Evolutionary conservation across 768 basidiomycete species (phyloP), one percentile per base, ranked within the genome.

Genomic region (Mycena floridula): DNA sequence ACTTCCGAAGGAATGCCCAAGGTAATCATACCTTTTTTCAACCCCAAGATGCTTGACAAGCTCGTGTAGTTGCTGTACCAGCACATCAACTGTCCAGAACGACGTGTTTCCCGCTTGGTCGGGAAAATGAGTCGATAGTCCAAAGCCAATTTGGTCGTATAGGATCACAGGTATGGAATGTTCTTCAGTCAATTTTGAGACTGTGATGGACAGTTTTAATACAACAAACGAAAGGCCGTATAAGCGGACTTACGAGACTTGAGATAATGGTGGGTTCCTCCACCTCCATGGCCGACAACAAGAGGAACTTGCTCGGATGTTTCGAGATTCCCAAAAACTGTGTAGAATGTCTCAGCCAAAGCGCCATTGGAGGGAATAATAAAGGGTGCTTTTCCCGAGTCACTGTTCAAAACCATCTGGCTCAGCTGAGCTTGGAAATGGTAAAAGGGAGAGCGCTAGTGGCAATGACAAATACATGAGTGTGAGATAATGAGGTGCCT

Each of bases 91-190:
- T 15, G 61, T 65, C 68, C 69, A 70, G 55, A 74, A 74, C 15
- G 26, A 23, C 1, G 51, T 46, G 24, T 69, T 63, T n/a, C 60
- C 63, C 3, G 20, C 26, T 27, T 44, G 20, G n/a, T 44, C 42
- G 7, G 42, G 42, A n/a, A 44, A 27, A 44, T 44, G 42, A 23
- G 11, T 44, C 7, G 42, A 40, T 21, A 49, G 55, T 20, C 68
- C 69, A 47, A 57, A 59, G 15, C 72, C 72, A 36, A 73, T 40
- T 48, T 73, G 72, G 49, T 71, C 70, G 53, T 73, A 72, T 37
- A 72, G 54, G 35, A 74, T 52, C 48, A 73, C 63, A 25, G 71
- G 69, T 27, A 66, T 67, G 37, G 44, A 38, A 42, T 57, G 45
- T 16, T 52, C 48, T 4, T 45, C 47, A n/a, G 62, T 55, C 37